Evolutionary conservation across 106 monocot genomes (phyloP).

Genomic region (Alisma plantagoaquatica): DNA sequence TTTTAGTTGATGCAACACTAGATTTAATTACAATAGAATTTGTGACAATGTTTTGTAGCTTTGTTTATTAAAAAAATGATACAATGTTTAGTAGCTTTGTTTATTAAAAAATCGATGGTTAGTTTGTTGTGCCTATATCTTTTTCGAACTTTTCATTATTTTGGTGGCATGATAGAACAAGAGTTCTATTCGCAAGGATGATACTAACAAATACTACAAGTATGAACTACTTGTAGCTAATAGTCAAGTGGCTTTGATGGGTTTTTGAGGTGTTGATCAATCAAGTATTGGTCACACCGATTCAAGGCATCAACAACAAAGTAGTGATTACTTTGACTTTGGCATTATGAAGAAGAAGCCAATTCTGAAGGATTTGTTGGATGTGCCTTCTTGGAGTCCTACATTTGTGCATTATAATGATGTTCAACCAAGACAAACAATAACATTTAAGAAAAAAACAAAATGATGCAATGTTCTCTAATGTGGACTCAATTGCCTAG

Average conservation of each 20-base stretch:
- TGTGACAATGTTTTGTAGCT: neutral
- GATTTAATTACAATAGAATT: neutral
- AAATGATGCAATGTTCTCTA: slow-evolving; percentile 21
- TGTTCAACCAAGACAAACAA: slow-evolving; percentile 2
- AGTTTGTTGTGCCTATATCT: neutral
- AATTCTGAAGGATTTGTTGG: slow-evolving; percentile 17
- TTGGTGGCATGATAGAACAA: slow-evolving; percentile 58
- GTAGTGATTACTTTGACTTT: slow-evolving; percentile 7
- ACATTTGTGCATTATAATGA: slow-evolving; percentile 2
- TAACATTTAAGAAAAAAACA: slow-evolving; percentile 10
- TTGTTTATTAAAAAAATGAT: no score
- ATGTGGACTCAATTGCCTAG: neutral
- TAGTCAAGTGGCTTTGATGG: slow-evolving; percentile 14
- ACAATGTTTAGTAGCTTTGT: no score
- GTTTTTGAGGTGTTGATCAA: slow-evolving; percentile 1
- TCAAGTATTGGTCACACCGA: neutral
- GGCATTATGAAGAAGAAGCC: slow-evolving; percentile 31
- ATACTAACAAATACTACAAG: slow-evolving; percentile 49
- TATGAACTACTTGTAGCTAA: slow-evolving; percentile 32
- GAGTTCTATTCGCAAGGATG: slow-evolving; percentile 56
- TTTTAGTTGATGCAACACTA: no score
- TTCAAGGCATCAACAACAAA: slow-evolving; percentile 16
- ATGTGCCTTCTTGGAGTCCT: slow-evolving; percentile 1
- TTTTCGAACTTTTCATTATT: neutral
- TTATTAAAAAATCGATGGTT: neutral